Conservation (phyloP, 2,329 filamentous ascomycete genomes). For the Macrophomina phaseolina region DNA sequence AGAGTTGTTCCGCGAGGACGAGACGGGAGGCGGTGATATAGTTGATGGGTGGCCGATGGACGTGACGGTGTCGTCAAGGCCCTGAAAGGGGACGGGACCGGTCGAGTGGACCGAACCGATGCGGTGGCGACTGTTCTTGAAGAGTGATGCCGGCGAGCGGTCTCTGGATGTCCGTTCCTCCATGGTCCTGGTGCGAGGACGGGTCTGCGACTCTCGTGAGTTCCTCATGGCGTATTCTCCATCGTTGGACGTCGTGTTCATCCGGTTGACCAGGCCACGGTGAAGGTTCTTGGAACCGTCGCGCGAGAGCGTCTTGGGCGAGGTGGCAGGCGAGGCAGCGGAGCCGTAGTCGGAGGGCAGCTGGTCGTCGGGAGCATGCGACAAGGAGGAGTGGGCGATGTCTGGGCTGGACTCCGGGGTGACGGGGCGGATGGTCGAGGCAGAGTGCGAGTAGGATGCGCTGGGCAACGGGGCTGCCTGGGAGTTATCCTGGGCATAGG, state of each 20-base stretch:
- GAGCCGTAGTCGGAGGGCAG: constrained; percentile 33
- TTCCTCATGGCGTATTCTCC: constrained; percentile 39
- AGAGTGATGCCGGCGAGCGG: constrained; percentile 47
- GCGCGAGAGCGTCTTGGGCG: constrained; percentile 21
- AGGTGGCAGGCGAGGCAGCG: constrained; percentile 25
- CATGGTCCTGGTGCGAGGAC: constrained; percentile 58
- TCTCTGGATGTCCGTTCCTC: constrained; percentile 52
- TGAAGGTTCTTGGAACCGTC: constrained; percentile 20
- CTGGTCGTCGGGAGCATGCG: constrained; percentile 36
- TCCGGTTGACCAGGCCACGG: constrained; percentile 36
- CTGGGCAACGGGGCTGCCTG: constrained; percentile 12
- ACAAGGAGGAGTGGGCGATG: constrained; percentile 31
- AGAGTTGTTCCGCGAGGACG: constrained; percentile 38
- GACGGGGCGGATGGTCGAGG: constrained; percentile 65
- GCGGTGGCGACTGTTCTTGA: constrained; percentile 62
- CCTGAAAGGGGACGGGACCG: constrained; percentile 58
- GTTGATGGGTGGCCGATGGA: constrained; percentile 50
- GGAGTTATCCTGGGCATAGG: constrained; percentile 22
- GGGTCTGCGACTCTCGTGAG: constrained; percentile 57
- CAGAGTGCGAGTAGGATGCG: constrained; percentile 29
- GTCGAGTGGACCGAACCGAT: constrained; percentile 74
- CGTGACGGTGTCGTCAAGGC: constrained; percentile 47
- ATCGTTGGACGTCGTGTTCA: constrained; percentile 42
- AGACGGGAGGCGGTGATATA: constrained; percentile 40
- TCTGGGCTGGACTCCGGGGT: constrained; percentile 62